A percentile compares a stretch with the other conserved stretches of the same genome.
Evolutionary conservation across 441 rosid species (phyloP).

Genomic region (Adansonia rubrostipa): DNA sequence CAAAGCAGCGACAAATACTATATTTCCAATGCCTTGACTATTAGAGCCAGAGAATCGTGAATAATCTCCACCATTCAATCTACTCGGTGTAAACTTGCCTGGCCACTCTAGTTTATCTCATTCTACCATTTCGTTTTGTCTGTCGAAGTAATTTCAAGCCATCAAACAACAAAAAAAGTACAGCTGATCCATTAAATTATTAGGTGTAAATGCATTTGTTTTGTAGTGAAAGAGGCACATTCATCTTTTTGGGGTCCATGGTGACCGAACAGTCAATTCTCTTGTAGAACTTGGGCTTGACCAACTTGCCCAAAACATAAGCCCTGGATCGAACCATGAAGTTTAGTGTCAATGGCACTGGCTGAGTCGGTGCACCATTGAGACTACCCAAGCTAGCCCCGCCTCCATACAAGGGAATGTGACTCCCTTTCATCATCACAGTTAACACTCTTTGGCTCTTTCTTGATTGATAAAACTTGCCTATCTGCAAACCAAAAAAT

Average conservation of each 20-base stretch:
- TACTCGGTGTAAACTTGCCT: neutral
- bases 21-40: conserved; percentile 1
- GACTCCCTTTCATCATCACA: conserved; percentile 37
- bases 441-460: conserved; percentile 44
- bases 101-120: neutral
- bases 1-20: neutral
- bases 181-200: neutral
- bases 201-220: conserved; percentile 49
- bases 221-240: conserved; percentile 33
- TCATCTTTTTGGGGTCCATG: conserved; percentile 55
- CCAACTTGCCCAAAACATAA: conserved; percentile 48
- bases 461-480: conserved; percentile 47
- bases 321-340: conserved; percentile 49
- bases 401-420: conserved; percentile 52
- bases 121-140: neutral
- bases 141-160: neutral
- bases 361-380: conserved; percentile 40
- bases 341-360: conserved; percentile 41
- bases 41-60: conserved; percentile 15
- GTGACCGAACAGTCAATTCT: conserved; percentile 40
- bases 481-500: conserved; percentile 40
- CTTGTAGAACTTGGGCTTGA: conserved; percentile 45
- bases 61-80: neutral
- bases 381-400: conserved; percentile 45
- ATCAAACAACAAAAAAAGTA: neutral